Base-by-base conservation (phyloP, 192 early-diverging fungal species). In the Coemansia furcata region DNA sequence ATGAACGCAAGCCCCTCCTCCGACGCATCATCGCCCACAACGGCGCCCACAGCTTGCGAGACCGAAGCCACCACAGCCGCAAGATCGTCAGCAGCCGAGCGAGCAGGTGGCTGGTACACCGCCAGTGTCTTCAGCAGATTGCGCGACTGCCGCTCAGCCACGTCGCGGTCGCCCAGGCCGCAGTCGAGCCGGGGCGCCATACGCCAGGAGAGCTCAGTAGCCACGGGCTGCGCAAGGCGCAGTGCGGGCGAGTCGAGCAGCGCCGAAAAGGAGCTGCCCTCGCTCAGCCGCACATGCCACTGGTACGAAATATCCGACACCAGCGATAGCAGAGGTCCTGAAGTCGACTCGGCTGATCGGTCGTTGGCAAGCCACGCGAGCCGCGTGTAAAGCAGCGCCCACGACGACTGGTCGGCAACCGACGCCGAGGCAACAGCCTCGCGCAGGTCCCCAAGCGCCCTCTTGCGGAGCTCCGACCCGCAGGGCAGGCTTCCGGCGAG, bases 331-430 rank as follows among this genome's bases (percentile, higher is more conserved):
- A 73, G 55, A 8, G 23, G 8, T 1, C 10, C 23, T 2, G 43
- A 19, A 1, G 30, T 4, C 0, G 54, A n/a, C 30, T 33, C 54
- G 5, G 40, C 15, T 1, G 32, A 29, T 3, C 30, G 5, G 39
- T 74, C 74, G 68, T 76, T 73, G 19, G 72, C 61, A 1, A 65
- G 44, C 79, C 79, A 82, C 47, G 44, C 39, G 10, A 77, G 68
- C 3, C 79, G 60, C 3, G 74, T 72, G 15, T 62, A 72, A 64
- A 66, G 54, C 47, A 76, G 36, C 37, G 74, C 65, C 79, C 79
- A 82, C 10, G 60, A n/a, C 3, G 71, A 73, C 7, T 12, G 19
- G 6, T 58, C 59, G 9, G 42, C 59, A 23, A 72, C 67, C 10
- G 38, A 10, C 15, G 66, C 47, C 9, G 43, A 30, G 0, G 23